phyloP scores from a whole-genome alignment of 1,284 basidiomycete genomes.

The Microbotryum lychnidis-dioicae region DNA sequence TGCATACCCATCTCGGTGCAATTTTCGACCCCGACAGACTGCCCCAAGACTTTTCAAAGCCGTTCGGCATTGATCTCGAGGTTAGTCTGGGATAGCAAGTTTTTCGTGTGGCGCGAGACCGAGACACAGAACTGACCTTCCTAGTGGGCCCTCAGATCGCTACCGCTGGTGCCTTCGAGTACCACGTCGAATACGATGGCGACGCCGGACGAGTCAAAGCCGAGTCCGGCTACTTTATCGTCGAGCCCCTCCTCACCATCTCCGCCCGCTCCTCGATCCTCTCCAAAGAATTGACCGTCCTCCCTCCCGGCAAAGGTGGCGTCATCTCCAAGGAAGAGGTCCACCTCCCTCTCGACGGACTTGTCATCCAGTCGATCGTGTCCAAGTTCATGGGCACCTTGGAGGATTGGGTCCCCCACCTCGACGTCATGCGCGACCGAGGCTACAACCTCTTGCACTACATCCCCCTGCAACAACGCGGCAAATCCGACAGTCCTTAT shows the following conservation, averaged over 20 bases:
- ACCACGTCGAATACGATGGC: conserved; percentile 80
- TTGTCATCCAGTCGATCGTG: conserved; percentile 76
- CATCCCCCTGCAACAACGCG: conserved; percentile 82
- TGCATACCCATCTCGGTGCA: too few species aligned
- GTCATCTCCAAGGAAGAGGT: conserved; percentile 50
- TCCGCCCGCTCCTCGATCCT: conserved; percentile 67
- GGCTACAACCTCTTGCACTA: conserved; percentile 88
- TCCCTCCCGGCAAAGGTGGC: conserved; percentile 37
- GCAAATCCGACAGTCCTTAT: conserved; percentile 80
- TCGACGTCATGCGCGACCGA: conserved; percentile 69
- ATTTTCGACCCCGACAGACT: conserved; percentile 46
- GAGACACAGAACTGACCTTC: neutral
- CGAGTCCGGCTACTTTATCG: conserved; percentile 85
- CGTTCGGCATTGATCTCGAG: conserved; percentile 82
- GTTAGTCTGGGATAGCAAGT: conserved; percentile 8
- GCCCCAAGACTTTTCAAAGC: conserved; percentile 71
- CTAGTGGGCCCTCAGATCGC: conserved; percentile 51
- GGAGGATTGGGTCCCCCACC: conserved; percentile 63
- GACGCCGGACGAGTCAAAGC: conserved; percentile 56
- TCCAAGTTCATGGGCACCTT: conserved; percentile 95
- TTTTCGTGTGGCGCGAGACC: neutral
- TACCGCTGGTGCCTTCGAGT: conserved; percentile 86
- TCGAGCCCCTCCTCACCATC: conserved; percentile 74
- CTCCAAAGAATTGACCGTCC: conserved; percentile 45
- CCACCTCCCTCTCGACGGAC: conserved; percentile 69